Conservation (phyloP, 495 filamentous ascomycete species). For the Tirmania nivea region DNA sequence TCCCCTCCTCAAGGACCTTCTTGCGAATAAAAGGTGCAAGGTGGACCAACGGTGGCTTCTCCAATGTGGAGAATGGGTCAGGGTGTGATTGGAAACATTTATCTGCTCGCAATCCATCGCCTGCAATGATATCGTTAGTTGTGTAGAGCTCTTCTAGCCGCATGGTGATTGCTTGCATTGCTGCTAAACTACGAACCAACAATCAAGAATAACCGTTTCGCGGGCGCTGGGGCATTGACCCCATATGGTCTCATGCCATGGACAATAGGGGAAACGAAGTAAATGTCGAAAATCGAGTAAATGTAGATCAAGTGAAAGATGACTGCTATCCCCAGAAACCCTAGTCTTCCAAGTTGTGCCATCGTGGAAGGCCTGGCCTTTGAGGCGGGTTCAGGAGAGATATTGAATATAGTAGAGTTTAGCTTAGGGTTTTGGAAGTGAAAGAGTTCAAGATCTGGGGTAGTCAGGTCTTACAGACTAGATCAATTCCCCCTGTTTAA, state of each 20-base stretch:
- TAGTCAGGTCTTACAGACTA: too few relatives aligned
- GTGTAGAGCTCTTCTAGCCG: neutral
- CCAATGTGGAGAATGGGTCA: conserved; percentile 51
- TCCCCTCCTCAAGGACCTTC: conserved; percentile 69
- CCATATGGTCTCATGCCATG: conserved; percentile 73
- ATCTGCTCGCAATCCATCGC: conserved; percentile 88
- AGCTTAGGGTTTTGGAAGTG: neutral
- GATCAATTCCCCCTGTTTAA: too few relatives aligned
- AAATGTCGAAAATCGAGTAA: conserved; percentile 95
- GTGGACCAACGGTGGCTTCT: conserved; percentile 30
- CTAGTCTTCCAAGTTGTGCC: conserved; percentile 61
- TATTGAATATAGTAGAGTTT: neutral
- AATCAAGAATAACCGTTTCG: conserved; percentile 76
- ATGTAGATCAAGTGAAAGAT: conserved; percentile 90
- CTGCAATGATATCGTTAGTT: conserved; percentile 22
- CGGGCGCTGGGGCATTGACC: conserved; percentile 47
- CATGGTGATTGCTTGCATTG: neutral
- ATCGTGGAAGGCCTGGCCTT: conserved; percentile 25
- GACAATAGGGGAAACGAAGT: conserved; percentile 96
- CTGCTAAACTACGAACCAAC: conserved; percentile 40
- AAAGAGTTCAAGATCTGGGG: neutral
- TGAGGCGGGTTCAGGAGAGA: neutral
- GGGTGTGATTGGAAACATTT: conserved; percentile 91
- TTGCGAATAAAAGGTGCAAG: conserved; percentile 87
- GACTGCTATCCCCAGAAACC: conserved; percentile 78